Evolutionary conservation across 1,139 yeast genomes (phyloP).

Genomic region (Geotrichum macrosporum): DNA sequence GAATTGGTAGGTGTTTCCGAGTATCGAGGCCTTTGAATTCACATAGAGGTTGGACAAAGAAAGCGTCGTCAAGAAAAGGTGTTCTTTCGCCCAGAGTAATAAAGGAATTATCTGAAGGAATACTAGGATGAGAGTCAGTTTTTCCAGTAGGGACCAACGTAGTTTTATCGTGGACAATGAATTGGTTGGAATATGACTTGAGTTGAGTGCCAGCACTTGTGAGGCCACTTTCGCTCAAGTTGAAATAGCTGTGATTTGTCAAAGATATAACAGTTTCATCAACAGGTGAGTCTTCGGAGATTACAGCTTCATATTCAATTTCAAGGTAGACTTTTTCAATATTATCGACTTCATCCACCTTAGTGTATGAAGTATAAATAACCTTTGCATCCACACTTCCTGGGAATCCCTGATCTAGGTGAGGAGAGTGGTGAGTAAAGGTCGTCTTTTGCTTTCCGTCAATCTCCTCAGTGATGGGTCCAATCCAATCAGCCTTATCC

Average conservation of each 20-base stretch:
- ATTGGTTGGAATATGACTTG: slow-evolving; percentile 35
- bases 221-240: slow-evolving; percentile 37
- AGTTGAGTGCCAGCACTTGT: slow-evolving; percentile 35
- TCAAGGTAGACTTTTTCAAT: slow-evolving; percentile 35
- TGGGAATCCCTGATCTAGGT: slow-evolving; percentile 53
- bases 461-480: slow-evolving; percentile 42
- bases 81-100: slow-evolving; percentile 36
- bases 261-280: slow-evolving; percentile 52
- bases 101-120: slow-evolving; percentile 28
- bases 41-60: slow-evolving; percentile 42
- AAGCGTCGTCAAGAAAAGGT: slow-evolving; percentile 50
- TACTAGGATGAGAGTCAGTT: slow-evolving; percentile 34
- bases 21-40: slow-evolving; percentile 42
- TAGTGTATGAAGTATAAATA: slow-evolving; percentile 42
- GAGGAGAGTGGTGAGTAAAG: slow-evolving; percentile 40
- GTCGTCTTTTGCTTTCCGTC: slow-evolving; percentile 37
- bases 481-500: slow-evolving; percentile 42
- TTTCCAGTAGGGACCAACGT: slow-evolving; percentile 52
- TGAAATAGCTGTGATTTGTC: slow-evolving; percentile 65
- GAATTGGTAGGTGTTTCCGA: slow-evolving; percentile 38
- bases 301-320: slow-evolving; percentile 48
- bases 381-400: slow-evolving; percentile 47
- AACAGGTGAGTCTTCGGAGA: slow-evolving; percentile 41
- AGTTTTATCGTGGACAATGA: slow-evolving; percentile 41
- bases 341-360: slow-evolving; percentile 30